phyloP scores from a whole-genome alignment of 2,329 filamentous ascomycete species.

The Penicillium sp. region DNA sequence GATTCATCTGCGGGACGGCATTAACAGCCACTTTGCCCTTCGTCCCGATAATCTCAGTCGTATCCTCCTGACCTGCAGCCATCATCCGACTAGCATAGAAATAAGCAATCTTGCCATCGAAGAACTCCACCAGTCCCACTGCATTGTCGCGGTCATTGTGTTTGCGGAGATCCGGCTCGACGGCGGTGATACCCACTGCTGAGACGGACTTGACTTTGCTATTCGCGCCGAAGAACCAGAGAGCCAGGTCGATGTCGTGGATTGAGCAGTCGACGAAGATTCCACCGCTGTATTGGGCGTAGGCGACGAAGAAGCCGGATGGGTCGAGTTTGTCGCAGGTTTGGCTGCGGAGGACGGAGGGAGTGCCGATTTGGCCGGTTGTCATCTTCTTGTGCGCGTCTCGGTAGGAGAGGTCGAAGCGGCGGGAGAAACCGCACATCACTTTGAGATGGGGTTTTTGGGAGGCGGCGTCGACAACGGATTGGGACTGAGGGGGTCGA shows the following conservation, averaged over 20 bases:
- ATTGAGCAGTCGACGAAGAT: conserved; percentile 73
- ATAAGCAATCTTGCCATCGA: conserved; percentile 63
- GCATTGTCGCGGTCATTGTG: conserved; percentile 64
- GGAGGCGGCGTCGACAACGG: conserved; percentile 59
- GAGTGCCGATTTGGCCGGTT: conserved; percentile 58
- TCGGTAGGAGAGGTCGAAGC: conserved; percentile 67
- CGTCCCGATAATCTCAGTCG: conserved; percentile 68
- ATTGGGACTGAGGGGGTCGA: conserved; percentile 52
- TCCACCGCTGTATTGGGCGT: conserved; percentile 65
- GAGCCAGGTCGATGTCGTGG: conserved; percentile 67
- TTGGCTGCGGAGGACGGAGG: conserved; percentile 63
- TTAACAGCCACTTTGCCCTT: conserved; percentile 65
- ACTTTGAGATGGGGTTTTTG: conserved; percentile 63
- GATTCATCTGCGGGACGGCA: conserved; percentile 56
- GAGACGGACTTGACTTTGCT: conserved; percentile 57
- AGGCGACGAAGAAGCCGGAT: conserved; percentile 67
- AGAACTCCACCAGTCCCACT: conserved; percentile 66
- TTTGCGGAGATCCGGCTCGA: conserved; percentile 58
- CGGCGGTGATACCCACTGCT: conserved; percentile 59
- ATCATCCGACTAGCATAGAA: conserved; percentile 67
- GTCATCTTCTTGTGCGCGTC: conserved; percentile 57
- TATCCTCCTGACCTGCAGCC: conserved; percentile 67
- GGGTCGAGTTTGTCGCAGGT: conserved; percentile 68
- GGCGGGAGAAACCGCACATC: conserved; percentile 66
- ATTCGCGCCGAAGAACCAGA: conserved; percentile 64